Percentiles rank a stretch among this genome's conserved stretches.
Evolutionary conservation across 305 asterid species (phyloP).

Genomic region (Withania somnifera): DNA sequence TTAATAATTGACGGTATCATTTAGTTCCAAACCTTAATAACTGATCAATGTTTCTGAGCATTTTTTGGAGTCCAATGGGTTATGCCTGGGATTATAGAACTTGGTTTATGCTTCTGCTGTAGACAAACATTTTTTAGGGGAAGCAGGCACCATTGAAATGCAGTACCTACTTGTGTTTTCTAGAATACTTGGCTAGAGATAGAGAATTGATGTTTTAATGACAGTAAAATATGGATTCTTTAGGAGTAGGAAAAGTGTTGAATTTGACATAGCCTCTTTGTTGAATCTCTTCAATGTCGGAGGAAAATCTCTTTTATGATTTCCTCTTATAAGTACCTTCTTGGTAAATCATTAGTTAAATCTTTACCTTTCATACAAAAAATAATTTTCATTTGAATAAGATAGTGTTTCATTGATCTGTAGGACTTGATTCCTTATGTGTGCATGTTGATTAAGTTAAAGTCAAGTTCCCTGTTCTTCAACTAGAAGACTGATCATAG

Average conservation of each 20-base stretch:
- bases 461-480: background rate
- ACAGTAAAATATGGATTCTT: background rate
- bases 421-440: background rate
- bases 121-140: background rate
- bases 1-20: too few species aligned
- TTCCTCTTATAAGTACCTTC: background rate
- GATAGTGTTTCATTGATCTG: background rate
- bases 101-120: background rate
- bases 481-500: background rate
- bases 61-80: background rate
- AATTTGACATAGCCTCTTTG: background rate
- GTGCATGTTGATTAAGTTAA: background rate
- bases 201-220: background rate
- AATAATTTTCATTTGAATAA: background rate
- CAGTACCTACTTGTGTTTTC: background rate
- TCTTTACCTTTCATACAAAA: background rate
- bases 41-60: background rate
- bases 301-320: background rate
- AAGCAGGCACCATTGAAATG: background rate
- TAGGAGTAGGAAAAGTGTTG: background rate
- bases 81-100: background rate
- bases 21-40: background rate
- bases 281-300: background rate
- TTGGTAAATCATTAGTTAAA: background rate
- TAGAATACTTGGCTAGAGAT: background rate